Conservation (phyloP, 2,329 filamentous ascomycete species). For the Cladophialophora exuberans region DNA sequence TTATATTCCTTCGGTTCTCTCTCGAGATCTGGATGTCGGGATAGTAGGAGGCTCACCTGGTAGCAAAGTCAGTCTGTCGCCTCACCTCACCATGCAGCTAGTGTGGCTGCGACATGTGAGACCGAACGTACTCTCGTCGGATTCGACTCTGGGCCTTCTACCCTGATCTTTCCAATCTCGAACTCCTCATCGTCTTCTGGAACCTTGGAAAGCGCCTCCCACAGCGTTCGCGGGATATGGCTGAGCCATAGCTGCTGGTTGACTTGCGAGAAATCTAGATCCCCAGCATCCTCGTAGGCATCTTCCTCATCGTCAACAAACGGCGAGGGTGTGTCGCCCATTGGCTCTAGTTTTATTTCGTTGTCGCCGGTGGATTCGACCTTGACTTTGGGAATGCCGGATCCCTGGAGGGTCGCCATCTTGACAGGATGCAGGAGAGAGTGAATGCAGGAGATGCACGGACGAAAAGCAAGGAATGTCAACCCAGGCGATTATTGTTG, state of each 20-base stretch:
- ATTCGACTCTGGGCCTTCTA: slow-evolving; percentile 59
- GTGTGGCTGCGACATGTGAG: too few species aligned
- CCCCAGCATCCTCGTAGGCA: slow-evolving; percentile 69
- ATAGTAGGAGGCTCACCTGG: slow-evolving; percentile 70
- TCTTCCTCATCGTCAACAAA: slow-evolving; percentile 62
- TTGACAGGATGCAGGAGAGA: not conserved
- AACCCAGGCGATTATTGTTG: not conserved
- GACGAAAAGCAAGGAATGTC: not conserved
- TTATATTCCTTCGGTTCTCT: slow-evolving; percentile 86
- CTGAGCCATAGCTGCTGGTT: slow-evolving; percentile 67
- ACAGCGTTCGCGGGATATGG: slow-evolving; percentile 77
- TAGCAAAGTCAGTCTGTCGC: slow-evolving; percentile 46
- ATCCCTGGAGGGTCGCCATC: slow-evolving; percentile 30
- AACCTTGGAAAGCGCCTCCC: slow-evolving; percentile 77
- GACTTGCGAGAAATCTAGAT: slow-evolving; percentile 61
- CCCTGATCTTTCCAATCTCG: slow-evolving; percentile 73
- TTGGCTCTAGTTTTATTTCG: slow-evolving; percentile 30
- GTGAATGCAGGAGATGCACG: not conserved
- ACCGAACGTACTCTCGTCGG: slow-evolving; percentile 47
- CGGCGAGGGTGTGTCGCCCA: slow-evolving; percentile 29
- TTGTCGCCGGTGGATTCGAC: slow-evolving; percentile 26
- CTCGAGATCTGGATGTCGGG: slow-evolving; percentile 69
- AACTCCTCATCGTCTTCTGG: slow-evolving; percentile 81
- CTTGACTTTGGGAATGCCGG: slow-evolving; percentile 28
- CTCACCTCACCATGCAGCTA: too few species aligned